Base-by-base conservation (phyloP, 2,329 filamentous ascomycete species). In the Neofusicoccum laricinum region DNA sequence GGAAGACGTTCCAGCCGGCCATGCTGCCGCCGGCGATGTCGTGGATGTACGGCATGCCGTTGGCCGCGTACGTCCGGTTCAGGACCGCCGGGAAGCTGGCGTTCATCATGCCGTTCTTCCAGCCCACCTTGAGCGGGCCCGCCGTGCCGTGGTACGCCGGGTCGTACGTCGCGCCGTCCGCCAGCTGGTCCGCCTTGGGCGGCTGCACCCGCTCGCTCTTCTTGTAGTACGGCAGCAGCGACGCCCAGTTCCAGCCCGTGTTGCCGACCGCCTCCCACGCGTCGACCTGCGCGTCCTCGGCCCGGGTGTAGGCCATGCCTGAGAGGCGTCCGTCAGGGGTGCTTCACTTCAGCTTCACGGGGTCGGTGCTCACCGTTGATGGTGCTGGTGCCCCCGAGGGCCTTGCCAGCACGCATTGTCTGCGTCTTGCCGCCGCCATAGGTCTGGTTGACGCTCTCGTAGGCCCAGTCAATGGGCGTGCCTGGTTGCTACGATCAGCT, bases 1-100 rank as follows among this genome's bases (percentile, higher is more conserved):
- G 78, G 70, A 75, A 81, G 2, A 78, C 65, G 15, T 72, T 71
- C 65, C 79, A 81, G 10, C 81, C 81, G n/a, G 75, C 67, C 77
- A 82, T 77, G 12, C 69, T 63, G 4, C 82, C 81, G 12, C 72
- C 73, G 67, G 82, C 81, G 1, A 76, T 65, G 59, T 83, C 82
- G 19, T 61, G 55, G 34, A 79, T 82, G 66, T 71, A 78, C 0
- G 71, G 69, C 14, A 81, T 68, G 2, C 77, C 77, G 2, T 77
- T 63, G 8, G 62, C 66, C 43, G 71, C 66, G 15, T 74, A 76
- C 4, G 78, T 79, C 3, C 73, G 64, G 65, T 78, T 79, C 19
- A 82, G 66, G 0, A 71, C 69, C 4, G 69, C 63, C 63, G 71
- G 69, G 41, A 71, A 67, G 7, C 67, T 70, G 51, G 71, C 69